These are phyloP conservation scores for Barnettozyma californica DNA, from an alignment of 805 yeast genomes.

Conservation along the genomic window DNA sequence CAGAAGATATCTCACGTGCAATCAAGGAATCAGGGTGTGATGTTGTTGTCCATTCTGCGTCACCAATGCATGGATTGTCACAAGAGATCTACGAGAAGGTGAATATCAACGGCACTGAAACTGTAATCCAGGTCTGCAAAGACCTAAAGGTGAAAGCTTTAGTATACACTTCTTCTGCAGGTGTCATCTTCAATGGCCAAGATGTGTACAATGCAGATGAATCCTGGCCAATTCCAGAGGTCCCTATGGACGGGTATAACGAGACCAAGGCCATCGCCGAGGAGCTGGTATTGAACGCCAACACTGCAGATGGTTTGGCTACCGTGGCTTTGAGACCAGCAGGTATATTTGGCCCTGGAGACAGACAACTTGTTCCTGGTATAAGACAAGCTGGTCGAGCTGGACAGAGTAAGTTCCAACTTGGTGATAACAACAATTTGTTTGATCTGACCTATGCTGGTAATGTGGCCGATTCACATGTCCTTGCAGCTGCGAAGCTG, in stretches of 20 bases:
- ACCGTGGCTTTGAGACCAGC: conserved; percentile 95
- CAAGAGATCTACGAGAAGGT: conserved; percentile 82
- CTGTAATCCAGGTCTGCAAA: conserved; percentile 61
- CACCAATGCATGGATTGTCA: conserved; percentile 90
- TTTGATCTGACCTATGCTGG: conserved; percentile 99
- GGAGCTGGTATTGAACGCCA: conserved; percentile 68
- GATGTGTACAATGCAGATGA: conserved; percentile 92
- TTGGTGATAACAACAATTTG: conserved; percentile 89
- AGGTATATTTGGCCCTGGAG: conserved; percentile 98
- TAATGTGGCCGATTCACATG: conserved; percentile 95
- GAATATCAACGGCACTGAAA: conserved; percentile 83
- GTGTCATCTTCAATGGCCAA: conserved; percentile 94
- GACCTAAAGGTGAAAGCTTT: conserved; percentile 50
- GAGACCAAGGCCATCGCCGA: conserved; percentile 94
- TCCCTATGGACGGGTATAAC: conserved; percentile 95
- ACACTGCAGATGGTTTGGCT: conserved; percentile 49
- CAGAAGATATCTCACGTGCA: conserved; percentile 60
- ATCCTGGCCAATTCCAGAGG: conserved; percentile 84
- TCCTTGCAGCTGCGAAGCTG: conserved; percentile 79
- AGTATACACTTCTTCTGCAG: conserved; percentile 95
- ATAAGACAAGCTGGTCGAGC: conserved; percentile 72
- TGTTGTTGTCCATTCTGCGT: conserved; percentile 91
- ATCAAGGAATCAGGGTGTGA: conserved; percentile 54
- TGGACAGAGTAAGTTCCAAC: conserved; percentile 88
- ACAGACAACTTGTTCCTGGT: conserved; percentile 93